Percentiles rank a stretch among this genome's conserved stretches.
Conservation (phyloP, 1,284 basidiomycete species). For the Hymenochaete sp. region DNA sequence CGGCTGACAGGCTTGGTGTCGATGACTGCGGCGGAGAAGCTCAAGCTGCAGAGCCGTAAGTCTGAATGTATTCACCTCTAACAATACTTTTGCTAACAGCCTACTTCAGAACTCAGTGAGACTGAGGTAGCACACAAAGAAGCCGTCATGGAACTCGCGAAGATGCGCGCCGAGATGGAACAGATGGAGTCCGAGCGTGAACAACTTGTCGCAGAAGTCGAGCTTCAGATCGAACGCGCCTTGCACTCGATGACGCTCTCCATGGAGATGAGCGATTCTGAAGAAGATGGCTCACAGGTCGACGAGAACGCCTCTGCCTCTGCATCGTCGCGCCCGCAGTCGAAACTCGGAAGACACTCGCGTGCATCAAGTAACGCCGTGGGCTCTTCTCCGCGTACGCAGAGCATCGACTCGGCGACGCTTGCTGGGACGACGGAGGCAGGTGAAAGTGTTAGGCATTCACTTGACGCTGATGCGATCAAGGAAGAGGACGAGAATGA, state of each 20-base stretch:
- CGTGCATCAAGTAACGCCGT: constrained; percentile 38
- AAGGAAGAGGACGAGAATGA: constrained; percentile 33
- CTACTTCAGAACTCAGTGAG: constrained; percentile 48
- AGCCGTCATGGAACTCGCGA: constrained; percentile 57
- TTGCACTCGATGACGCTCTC: constrained; percentile 76
- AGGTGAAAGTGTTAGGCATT: constrained; percentile 34
- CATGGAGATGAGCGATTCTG: constrained; percentile 65
- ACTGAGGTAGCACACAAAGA: constrained; percentile 69
- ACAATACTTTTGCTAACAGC: constrained; percentile 11
- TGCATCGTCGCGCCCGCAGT: constrained; percentile 37
- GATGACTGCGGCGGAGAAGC: constrained; percentile 67
- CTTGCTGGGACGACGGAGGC: constrained; percentile 28
- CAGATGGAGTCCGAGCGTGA: constrained; percentile 76
- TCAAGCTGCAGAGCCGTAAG: constrained; percentile 64
- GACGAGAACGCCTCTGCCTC: constrained; percentile 18
- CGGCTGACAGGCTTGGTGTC: constrained; percentile 70
- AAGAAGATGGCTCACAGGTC: constrained; percentile 19
- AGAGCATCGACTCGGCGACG: constrained; percentile 29
- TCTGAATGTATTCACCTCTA: constrained; percentile 18
- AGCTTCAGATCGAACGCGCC: constrained; percentile 78
- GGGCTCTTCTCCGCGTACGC: constrained; percentile 34
- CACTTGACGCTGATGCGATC: constrained; percentile 30
- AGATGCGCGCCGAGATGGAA: constrained; percentile 71
- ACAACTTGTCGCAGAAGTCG: constrained; percentile 81
- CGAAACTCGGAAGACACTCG: constrained; percentile 50